These are phyloP conservation scores for Arthrobotrys musiformis DNA, from an alignment of 2,329 filamentous ascomycete genomes.

Conservation along the genomic window DNA sequence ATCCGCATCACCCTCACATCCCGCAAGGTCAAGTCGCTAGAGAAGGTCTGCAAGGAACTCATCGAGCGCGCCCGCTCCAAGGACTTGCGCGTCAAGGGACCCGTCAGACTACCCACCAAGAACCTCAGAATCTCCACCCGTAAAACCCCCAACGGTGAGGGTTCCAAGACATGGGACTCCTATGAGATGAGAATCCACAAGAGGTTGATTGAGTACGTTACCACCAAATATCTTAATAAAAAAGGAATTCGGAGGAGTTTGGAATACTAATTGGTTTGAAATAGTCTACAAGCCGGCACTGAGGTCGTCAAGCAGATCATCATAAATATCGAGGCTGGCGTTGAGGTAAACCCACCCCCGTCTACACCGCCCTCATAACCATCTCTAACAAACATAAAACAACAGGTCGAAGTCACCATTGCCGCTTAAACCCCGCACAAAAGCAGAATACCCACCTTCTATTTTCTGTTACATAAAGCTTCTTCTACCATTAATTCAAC, in stretches of 20 bases:
- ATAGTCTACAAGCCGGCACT: slow-evolving; percentile 89
- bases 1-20: slow-evolving; percentile 98
- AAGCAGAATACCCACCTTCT: slow-evolving; percentile 28
- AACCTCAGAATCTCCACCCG: slow-evolving; percentile 95
- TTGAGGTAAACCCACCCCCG: slow-evolving; percentile 68
- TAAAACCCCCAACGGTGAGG: slow-evolving; percentile 99
- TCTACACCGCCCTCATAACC: background rate
- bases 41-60: slow-evolving; percentile 98
- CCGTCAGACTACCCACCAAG: slow-evolving; percentile 97
- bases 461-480: slow-evolving; percentile 28
- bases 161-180: slow-evolving; percentile 99
- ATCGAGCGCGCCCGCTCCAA: slow-evolving; percentile 98
- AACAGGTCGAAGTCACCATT: slow-evolving; percentile 86
- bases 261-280: slow-evolving; percentile 6
- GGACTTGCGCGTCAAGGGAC: slow-evolving; percentile 98
- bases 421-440: slow-evolving; percentile 72
- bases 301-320: slow-evolving; percentile 98
- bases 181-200: slow-evolving; percentile 99
- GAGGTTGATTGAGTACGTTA: slow-evolving; percentile 87
- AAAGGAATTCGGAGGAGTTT: background rate
- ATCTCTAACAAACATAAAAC: background rate
- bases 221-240: background rate
- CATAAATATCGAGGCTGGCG: slow-evolving; percentile 93
- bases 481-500: slow-evolving; percentile 30
- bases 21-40: slow-evolving; percentile 92